These are phyloP conservation scores for Lepiota subincarnata DNA, from an alignment of 768 basidiomycete species.

Conservation along the genomic window DNA sequence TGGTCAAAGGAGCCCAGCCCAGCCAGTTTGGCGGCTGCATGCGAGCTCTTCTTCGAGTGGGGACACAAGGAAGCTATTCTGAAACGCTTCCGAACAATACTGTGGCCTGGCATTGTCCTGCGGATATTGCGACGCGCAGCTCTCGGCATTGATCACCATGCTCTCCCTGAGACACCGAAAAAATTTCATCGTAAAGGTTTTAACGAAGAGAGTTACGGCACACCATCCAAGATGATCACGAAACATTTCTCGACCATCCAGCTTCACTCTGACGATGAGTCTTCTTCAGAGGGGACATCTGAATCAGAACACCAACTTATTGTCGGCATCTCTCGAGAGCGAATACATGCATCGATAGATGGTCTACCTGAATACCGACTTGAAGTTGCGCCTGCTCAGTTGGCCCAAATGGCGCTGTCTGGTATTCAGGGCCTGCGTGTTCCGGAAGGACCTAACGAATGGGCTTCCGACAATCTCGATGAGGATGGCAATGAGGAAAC, in stretches of 20 bases:
- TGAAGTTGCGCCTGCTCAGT: conserved; percentile 62
- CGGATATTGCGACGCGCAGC: conserved; percentile 66
- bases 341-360: conserved; percentile 71
- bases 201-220: conserved; percentile 30
- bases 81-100: conserved; percentile 77
- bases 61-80: conserved; percentile 79
- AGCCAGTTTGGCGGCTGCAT: conserved; percentile 66
- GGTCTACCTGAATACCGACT: conserved; percentile 74
- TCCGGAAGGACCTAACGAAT: conserved; percentile 43
- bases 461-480: conserved; percentile 43
- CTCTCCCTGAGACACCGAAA: conserved; percentile 35
- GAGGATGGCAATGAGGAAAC: conserved; percentile 47
- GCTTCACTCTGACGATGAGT: conserved; percentile 20
- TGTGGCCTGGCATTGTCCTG: conserved; percentile 75
- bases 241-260: conserved; percentile 48
- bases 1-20: conserved; percentile 64
- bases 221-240: conserved; percentile 52
- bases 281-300: conserved; percentile 31
- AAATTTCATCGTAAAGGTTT: conserved; percentile 24
- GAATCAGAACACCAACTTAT: conserved; percentile 43
- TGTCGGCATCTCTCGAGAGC: conserved; percentile 59
- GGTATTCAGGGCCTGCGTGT: conserved; percentile 62
- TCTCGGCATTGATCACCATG: conserved; percentile 39
- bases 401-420: conserved; percentile 60
- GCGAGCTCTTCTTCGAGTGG: conserved; percentile 92